Evolutionary conservation across 139 green algal genomes (phyloP).

Genomic region (Astrephomene gubernaculifera): DNA sequence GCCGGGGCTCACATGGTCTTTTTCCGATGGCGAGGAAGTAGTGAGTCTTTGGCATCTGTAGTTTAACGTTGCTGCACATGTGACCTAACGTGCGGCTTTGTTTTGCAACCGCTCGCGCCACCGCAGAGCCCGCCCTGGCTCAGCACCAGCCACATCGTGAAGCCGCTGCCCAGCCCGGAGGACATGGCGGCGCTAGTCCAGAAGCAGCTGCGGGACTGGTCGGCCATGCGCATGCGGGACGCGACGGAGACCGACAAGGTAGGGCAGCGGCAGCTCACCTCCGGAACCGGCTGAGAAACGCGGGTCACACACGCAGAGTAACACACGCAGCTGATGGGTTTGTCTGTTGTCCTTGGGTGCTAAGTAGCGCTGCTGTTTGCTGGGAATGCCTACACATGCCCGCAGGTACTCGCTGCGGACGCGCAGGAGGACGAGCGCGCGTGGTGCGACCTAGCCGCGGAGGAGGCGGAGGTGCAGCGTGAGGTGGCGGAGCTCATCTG

Average conservation of each 20-base stretch:
- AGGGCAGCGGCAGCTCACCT: slow-evolving; percentile 1
- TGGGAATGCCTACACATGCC: too few relatives aligned
- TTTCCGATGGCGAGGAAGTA: too few relatives aligned
- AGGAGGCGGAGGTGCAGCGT: slow-evolving; percentile 56
- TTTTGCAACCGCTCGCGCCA: too few relatives aligned
- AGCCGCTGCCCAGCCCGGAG: slow-evolving; percentile 46
- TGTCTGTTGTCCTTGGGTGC: too few relatives aligned
- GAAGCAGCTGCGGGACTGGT: slow-evolving; percentile 36
- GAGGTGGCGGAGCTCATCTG: slow-evolving; percentile 49
- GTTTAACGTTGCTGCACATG: too few relatives aligned
- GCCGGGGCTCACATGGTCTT: too few relatives aligned
- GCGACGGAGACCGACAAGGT: slow-evolving; percentile 17
- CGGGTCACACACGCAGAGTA: too few relatives aligned
- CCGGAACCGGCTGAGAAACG: neutral
- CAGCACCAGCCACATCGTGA: neutral
- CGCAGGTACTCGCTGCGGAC: slow-evolving; percentile 26
- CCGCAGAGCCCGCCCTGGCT: slow-evolving; percentile 31
- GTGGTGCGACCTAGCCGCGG: slow-evolving; percentile 40
- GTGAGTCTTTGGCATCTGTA: too few relatives aligned
- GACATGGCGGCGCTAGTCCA: slow-evolving; percentile 44
- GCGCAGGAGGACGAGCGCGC: slow-evolving; percentile 27
- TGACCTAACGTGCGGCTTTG: too few relatives aligned
- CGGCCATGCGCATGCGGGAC: slow-evolving; percentile 35
- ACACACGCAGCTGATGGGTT: too few relatives aligned
- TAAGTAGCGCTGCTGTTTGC: too few relatives aligned